phyloP scores from a whole-genome alignment of 345 rosid genomes.

The Mallotus nudiflorus region DNA sequence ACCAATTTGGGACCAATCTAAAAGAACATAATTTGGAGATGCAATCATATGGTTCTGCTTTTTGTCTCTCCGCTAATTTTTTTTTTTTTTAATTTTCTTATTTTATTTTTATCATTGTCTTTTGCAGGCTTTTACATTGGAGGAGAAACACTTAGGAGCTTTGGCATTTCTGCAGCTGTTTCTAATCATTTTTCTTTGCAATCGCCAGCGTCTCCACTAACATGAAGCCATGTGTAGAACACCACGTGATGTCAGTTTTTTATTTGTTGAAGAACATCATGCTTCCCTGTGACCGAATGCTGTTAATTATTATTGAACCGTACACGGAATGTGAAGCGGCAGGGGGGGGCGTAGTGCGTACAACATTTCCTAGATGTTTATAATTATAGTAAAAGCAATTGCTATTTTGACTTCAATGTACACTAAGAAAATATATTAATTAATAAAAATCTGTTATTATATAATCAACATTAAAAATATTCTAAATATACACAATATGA shows the following conservation, averaged over 20 bases:
- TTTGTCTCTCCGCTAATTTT: slow-evolving; percentile 5
- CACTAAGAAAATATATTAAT: too few species aligned
- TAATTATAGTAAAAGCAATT: too few species aligned
- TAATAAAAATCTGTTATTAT: too few species aligned
- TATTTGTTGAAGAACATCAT: neutral
- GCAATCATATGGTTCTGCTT: neutral
- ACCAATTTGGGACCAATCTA: neutral
- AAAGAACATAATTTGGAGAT: neutral
- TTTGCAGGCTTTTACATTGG: neutral
- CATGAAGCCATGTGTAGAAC: too few species aligned
- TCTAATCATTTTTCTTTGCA: neutral
- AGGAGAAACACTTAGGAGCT: neutral
- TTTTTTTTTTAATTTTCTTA: neutral
- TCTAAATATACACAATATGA: too few species aligned
- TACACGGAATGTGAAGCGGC: neutral
- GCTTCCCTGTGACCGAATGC: neutral
- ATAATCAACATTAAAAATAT: too few species aligned
- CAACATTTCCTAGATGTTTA: too few species aligned
- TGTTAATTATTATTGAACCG: neutral
- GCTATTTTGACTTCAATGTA: too few species aligned
- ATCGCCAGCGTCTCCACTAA: neutral
- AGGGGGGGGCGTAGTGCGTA: too few species aligned
- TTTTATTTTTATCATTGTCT: too few species aligned
- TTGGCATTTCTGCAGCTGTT: neutral
- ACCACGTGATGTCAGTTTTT: neutral